These are phyloP conservation scores for Scenedesmus sp. DNA, from an alignment of 163 green algal genomes.

Conservation along the genomic window DNA sequence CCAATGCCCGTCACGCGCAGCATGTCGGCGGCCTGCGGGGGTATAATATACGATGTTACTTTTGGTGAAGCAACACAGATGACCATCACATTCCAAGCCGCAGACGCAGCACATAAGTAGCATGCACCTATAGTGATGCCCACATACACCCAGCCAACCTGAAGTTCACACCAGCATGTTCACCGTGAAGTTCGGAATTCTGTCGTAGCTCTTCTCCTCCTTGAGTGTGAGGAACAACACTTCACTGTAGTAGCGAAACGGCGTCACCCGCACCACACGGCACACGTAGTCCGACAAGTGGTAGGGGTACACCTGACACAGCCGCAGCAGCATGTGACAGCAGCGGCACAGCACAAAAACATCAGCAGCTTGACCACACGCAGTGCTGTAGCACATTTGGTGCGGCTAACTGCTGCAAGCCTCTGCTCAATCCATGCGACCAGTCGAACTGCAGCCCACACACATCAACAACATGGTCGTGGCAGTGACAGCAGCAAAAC, in stretches of 20 bases:
- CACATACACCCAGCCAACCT: background rate
- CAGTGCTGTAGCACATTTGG: no score
- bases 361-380: background rate
- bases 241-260: conserved; percentile 67
- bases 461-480: background rate
- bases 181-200: conserved; percentile 97
- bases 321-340: background rate
- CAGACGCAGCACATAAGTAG: background rate
- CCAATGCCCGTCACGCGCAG: conserved; percentile 89
- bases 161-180: background rate
- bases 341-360: background rate
- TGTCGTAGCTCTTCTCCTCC: conserved; percentile 92
- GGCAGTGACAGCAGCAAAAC: no score
- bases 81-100: no score
- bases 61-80: no score
- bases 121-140: background rate
- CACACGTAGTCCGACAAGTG: conserved; percentile 91
- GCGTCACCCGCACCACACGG: conserved; percentile 78
- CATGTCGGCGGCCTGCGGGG: conserved; percentile 87
- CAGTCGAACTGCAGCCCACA: background rate
- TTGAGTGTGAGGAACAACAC: conserved; percentile 86
- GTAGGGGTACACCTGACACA: conserved; percentile 92
- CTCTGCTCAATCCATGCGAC: background rate
- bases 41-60: no score
- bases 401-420: background rate